Evolutionary conservation across 2,329 filamentous ascomycete species (phyloP), one percentile per base, ranked within the genome.

Genomic region (Epichloe aotearoae): DNA sequence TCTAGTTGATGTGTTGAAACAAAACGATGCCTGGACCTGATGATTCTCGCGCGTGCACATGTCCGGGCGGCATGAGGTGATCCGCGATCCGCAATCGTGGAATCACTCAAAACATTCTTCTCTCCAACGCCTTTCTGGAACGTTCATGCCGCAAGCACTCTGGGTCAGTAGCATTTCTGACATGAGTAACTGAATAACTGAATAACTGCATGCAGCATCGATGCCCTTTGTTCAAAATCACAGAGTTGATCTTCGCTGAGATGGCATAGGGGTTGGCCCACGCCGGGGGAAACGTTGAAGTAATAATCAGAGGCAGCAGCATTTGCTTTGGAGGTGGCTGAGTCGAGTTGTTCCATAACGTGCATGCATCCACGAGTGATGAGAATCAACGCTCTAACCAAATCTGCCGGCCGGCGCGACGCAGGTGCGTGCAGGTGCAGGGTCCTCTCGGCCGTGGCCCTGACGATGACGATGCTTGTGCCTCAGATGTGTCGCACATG

Each of bases 401-500:
- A 40, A 40, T 40, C 6, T 17, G 37, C 37, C 17, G 5, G 37
- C 15, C 15, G 30, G 30, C 30, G 30, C 30, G 30, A 8, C 10
- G 23, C 23, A 8, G 23, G 23, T 26, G 23, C 23, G 26, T 30
- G 26, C 40, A 30, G 14, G 20, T 34, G 50, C 50, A 39, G 44
- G 50, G 46, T 43, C 51, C 48, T 46, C 51, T 49, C 47, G 40
- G 23, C 38, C 41, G 42, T 34, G 44, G 38, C 46, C 52, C 51
- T 52, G 53, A 53, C 53, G 8, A 10, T 30, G 26, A 26, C 6
- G 47, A 54, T 52, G 38, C 43, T 37, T 49, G 43, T 73, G 72
- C 72, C 61, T 74, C 72, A 73, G 63, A 66, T 66, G 60, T 71
- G 72, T 74, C 67, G 64, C 70, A 73, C 65, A 59, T 68, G 46